Base-by-base conservation (phyloP, 352 stramenopile species). In the Globisporangium nunn region DNA sequence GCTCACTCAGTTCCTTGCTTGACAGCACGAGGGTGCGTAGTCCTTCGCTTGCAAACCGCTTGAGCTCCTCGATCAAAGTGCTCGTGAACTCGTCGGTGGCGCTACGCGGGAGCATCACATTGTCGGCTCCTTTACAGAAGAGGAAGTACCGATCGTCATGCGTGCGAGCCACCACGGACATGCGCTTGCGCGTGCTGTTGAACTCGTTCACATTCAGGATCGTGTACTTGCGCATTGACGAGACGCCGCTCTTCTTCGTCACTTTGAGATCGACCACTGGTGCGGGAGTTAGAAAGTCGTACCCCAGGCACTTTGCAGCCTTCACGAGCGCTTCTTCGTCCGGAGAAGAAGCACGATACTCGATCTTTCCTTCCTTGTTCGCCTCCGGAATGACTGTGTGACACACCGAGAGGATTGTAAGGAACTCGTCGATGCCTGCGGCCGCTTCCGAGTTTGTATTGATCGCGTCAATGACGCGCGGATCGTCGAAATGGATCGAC, bases 161-260 rank as follows among this genome's bases (percentile, higher is more conserved):
- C 1, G 64, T 75, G 12, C 86, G 78, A 17, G 98, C 71, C 18
- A 99, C 71, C 28, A 99, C 89, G 8, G 93, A 98, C 96, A 99
- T 99, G 57, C 97, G 75, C 75, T 99, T 99, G 31, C 97, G 82
- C 33, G 96, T 91, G 59, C 87, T 97, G 54, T 87, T 89, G 64
- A 93, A 93, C 52, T 93, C 82, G 61, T 87, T 87, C 45, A 93
- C 81, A 39, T 91, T 87, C 55, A 93, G 60, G 15, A 93, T 72
- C 30, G 67, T 78, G 61, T 87, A 92, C 51, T 63, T 70, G 3
- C 72, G 62, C 4, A 71, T 53, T 7, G 23, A 37, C 8, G 64
- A 62, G 6, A 23, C 37, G 6, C 65, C 67, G 15, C 61, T 72
- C 51, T 82, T 90, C 14, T 61, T 77, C 4, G 71, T 86, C 28